Conservation (phyloP, 768 basidiomycete species). For the Russula ochroleuca region DNA sequence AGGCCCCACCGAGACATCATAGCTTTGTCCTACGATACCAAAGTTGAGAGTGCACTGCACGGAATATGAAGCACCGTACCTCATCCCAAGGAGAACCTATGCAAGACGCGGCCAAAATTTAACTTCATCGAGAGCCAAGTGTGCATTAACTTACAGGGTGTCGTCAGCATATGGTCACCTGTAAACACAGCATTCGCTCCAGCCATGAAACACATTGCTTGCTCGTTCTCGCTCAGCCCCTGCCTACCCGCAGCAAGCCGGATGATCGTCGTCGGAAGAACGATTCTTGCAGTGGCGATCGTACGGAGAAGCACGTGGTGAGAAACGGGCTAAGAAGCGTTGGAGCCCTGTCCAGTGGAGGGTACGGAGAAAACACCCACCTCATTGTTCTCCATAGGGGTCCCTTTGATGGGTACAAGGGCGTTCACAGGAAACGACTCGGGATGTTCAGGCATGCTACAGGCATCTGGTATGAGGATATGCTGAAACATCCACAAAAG, state of each 20-base stretch:
- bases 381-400: slow-evolving; percentile 88
- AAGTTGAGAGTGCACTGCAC: background rate
- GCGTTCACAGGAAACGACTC: slow-evolving; percentile 99
- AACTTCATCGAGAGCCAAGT: slow-evolving; percentile 12
- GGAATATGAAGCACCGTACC: slow-evolving; percentile 37
- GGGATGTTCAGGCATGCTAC: slow-evolving; percentile 91
- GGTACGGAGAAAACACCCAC: slow-evolving; percentile 38
- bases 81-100: slow-evolving; percentile 93
- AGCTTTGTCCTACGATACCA: slow-evolving; percentile 64
- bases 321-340: slow-evolving; percentile 56
- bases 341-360: background rate
- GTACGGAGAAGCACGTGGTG: slow-evolving; percentile 86
- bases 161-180: slow-evolving; percentile 97
- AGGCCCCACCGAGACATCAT: slow-evolving; percentile 95
- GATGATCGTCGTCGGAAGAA: slow-evolving; percentile 89
- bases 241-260: slow-evolving; percentile 92
- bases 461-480: slow-evolving; percentile 8
- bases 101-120: slow-evolving; percentile 10
- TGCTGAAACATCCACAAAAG: slow-evolving; percentile 16
- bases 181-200: slow-evolving; percentile 98
- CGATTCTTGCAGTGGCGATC: slow-evolving; percentile 91
- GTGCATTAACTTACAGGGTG: slow-evolving; percentile 65
- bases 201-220: slow-evolving; percentile 98
- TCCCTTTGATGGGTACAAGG: slow-evolving; percentile 91
- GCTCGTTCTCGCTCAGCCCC: slow-evolving; percentile 82